Conservation (phyloP, 805 yeast species). For the Saturnispora kantuleensis region DNA sequence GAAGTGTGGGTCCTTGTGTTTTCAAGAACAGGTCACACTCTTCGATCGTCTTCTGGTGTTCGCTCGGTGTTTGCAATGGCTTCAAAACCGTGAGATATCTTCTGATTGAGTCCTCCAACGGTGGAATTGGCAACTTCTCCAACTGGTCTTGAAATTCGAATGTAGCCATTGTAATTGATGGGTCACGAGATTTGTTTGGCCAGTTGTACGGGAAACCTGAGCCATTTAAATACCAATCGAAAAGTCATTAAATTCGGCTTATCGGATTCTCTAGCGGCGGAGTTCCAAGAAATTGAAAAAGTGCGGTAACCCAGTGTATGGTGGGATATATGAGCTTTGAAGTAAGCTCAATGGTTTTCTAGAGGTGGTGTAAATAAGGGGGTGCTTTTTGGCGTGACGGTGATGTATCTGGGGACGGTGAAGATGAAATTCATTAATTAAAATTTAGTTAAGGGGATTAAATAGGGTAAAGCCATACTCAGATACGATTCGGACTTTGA, state of each 20-base stretch:
- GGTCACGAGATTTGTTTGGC: not conserved
- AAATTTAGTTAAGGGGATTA: too few species aligned
- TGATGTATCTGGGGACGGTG: too few species aligned
- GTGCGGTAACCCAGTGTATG: not conserved
- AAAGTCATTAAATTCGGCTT: slow-evolving; percentile 8
- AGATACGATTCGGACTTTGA: too few species aligned
- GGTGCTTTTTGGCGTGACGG: too few species aligned
- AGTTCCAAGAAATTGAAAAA: slow-evolving; percentile 1
- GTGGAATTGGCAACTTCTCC: slow-evolving; percentile 72
- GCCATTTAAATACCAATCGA: not conserved
- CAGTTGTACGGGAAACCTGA: not conserved
- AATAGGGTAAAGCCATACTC: too few species aligned
- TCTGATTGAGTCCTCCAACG: slow-evolving; percentile 53
- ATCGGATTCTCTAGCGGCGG: slow-evolving; percentile 8
- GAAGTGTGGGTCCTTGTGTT: slow-evolving; percentile 47
- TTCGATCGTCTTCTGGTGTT: slow-evolving; percentile 48
- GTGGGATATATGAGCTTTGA: too few species aligned
- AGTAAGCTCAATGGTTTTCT: too few species aligned
- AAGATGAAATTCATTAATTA: too few species aligned
- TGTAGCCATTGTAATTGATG: slow-evolving; percentile 23
- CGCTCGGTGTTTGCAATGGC: slow-evolving; percentile 74
- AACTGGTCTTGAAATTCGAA: slow-evolving; percentile 51
- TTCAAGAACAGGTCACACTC: slow-evolving; percentile 51
- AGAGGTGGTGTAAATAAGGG: too few species aligned
- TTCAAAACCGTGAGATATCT: slow-evolving; percentile 56